Base-by-base conservation (phyloP, 495 filamentous ascomycete genomes). In the Articulospora tetracladia region DNA sequence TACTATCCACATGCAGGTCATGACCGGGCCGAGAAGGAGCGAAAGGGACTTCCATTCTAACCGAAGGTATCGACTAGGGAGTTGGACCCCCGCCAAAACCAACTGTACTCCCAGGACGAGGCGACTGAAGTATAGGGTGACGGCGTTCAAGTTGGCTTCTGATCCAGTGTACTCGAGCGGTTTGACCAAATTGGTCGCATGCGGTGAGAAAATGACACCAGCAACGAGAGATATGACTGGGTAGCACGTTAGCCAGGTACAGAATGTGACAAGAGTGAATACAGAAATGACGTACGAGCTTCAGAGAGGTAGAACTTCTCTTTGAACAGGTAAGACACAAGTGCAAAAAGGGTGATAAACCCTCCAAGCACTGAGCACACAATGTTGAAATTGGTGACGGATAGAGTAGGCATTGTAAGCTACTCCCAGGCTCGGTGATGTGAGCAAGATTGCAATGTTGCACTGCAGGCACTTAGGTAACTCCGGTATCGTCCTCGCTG, bases 291-390 rank as follows among this genome's bases (percentile, higher is more conserved):
- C 89, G 59, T 76, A 93, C 91, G 79, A 58, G 92, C 89, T 80
- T 97, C 93, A 17, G 90, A 95, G 6, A 98, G 81, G 68, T 96
- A 96, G 70, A 92, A 93, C 64, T 83, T 86, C 74, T 96, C 92
- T 68, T 96, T 96, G 72, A 87, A 80, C 12, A 96, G 80, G 72
- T 93, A 96, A 2, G 90, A 94, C 0, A 97, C 91, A 36, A 97
- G 76, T 10, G 89, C 91, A 69, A 95, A 98, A 22, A 95, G 66
- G 1, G 89, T 91, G 46, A 98, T 86, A 74, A 93, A 98, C 19
- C 89, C 92, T 25, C 93, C 93, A 13, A 96, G 73, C 11, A 88
- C 85, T 58, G 89, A 86, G 67, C 90, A 86, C 15, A 69, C 67
- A 20, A 96, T 90, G 70, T 97, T 96, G 80, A 97, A 97, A 71